Evolutionary conservation across 2,329 filamentous ascomycete genomes (phyloP).

Genomic region (Fusarium dimerum): DNA sequence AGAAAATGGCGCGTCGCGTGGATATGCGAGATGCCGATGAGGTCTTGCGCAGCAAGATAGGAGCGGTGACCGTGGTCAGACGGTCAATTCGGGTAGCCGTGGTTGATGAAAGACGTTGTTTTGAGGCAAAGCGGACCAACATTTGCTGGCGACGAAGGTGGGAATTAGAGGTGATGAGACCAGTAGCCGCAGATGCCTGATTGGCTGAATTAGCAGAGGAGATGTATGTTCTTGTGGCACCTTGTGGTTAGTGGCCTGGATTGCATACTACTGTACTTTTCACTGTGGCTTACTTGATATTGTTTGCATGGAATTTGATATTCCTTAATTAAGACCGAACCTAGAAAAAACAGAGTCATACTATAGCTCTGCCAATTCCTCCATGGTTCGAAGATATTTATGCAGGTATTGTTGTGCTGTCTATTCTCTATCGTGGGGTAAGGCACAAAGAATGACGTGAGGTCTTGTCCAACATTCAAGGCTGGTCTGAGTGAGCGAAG

Average conservation of each 20-base stretch:
- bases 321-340: not conserved
- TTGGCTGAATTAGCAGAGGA: conserved; percentile 19
- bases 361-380: not conserved
- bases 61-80: conserved; percentile 12
- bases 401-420: not conserved
- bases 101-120: conserved; percentile 23
- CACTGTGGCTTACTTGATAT: not conserved
- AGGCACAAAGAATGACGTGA: conserved; percentile 10
- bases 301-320: not conserved
- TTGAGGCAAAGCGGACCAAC: conserved; percentile 15
- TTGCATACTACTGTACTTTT: conserved; percentile 4
- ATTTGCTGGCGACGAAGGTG: conserved; percentile 25
- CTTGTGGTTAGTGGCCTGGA: conserved; percentile 24
- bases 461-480: conserved; percentile 16
- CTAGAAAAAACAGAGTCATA: not conserved
- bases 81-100: conserved; percentile 22
- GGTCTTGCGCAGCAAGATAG: conserved; percentile 11
- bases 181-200: conserved; percentile 20
- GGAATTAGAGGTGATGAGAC: conserved; percentile 25
- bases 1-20: conserved; percentile 16
- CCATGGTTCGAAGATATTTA: not conserved
- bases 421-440: conserved; percentile 11
- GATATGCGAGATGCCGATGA: conserved; percentile 7
- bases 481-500: conserved; percentile 10
- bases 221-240: conserved; percentile 16